Evolutionary conservation across 495 filamentous ascomycete genomes (phyloP).

Genomic region (Lasiosphaeriaceae sp.): DNA sequence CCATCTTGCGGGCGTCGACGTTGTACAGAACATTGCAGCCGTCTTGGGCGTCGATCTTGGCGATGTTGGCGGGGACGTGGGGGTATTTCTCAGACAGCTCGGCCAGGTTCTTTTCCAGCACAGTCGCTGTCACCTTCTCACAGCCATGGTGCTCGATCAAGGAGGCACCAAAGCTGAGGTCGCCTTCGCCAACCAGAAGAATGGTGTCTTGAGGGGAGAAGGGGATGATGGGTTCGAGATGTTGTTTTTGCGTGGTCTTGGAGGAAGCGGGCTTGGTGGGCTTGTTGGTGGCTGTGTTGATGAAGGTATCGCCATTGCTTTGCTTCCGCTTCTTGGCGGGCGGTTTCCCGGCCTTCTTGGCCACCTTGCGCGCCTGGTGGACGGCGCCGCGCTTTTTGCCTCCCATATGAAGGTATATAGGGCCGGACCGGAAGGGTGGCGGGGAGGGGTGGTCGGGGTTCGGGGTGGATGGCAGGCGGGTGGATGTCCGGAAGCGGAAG

Average conservation of each 20-base stretch:
- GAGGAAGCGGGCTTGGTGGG: constrained; percentile 6
- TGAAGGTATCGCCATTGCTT: background rate
- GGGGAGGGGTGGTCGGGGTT: background rate
- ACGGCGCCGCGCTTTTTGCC: constrained; percentile 11
- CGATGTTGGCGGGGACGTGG: constrained; percentile 59
- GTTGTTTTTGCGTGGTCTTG: constrained; percentile 25
- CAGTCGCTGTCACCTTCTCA: constrained; percentile 54
- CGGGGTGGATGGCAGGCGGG: background rate
- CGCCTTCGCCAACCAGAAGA: constrained; percentile 87
- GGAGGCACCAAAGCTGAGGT: constrained; percentile 84
- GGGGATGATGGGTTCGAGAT: constrained; percentile 62
- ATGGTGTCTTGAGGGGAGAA: constrained; percentile 68
- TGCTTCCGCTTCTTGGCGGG: constrained; percentile 18
- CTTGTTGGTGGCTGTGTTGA: background rate
- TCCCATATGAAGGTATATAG: background rate
- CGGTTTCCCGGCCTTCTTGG: background rate
- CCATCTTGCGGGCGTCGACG: constrained; percentile 71
- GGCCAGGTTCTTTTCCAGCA: constrained; percentile 41
- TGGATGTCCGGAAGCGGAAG: background rate
- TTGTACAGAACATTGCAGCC: constrained; percentile 57
- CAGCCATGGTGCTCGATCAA: constrained; percentile 69
- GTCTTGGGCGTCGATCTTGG: constrained; percentile 42
- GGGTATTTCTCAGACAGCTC: constrained; percentile 71
- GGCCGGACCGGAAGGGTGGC: background rate
- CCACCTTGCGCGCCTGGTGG: constrained; percentile 17